Conservation (phyloP, 1,284 basidiomycete species). For the Pseudozyma tsukubaensis region DNA sequence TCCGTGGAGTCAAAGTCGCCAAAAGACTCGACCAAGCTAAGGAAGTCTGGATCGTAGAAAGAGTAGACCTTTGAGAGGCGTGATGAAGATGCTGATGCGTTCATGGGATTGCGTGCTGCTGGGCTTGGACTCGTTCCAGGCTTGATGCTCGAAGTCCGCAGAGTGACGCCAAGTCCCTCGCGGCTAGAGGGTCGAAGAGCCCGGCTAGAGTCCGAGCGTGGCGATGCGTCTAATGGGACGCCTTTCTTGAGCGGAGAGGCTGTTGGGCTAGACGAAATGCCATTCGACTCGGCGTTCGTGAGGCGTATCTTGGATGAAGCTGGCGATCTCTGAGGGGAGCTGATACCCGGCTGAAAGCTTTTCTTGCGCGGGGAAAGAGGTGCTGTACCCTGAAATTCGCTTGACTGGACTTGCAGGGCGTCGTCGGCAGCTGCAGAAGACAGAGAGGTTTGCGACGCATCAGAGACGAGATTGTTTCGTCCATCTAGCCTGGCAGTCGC, state of each 20-base stretch:
- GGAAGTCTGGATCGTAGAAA: constrained; percentile 81
- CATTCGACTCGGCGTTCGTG: constrained; percentile 5
- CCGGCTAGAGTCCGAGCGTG: constrained; percentile 10
- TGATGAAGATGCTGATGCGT: constrained; percentile 32
- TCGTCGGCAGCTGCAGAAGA: constrained; percentile 22
- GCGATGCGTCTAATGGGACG: constrained; percentile 12
- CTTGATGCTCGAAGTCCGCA: constrained; percentile 19
- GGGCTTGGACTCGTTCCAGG: neutral
- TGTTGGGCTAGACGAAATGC: constrained; percentile 17
- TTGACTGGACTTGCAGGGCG: constrained; percentile 4
- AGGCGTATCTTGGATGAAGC: constrained; percentile 16
- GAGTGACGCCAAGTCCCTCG: constrained; percentile 34
- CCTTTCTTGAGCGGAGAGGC: constrained; percentile 28
- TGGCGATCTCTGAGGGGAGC: constrained; percentile 21
- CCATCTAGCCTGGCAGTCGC: constrained; percentile 27
- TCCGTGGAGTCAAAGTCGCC: constrained; percentile 56
- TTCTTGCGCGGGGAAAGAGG: constrained; percentile 41
- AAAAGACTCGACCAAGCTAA: constrained; percentile 70
- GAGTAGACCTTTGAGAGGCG: constrained; percentile 74
- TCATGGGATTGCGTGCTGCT: constrained; percentile 23
- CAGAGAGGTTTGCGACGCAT: constrained; percentile 22
- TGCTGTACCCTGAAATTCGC: constrained; percentile 22
- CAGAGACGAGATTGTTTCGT: constrained; percentile 6
- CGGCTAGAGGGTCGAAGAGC: constrained; percentile 25
- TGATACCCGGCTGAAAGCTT: neutral